These are phyloP conservation scores for Coemansia sp. DNA, from an alignment of 192 early-diverging fungal genomes.

Conservation along the genomic window DNA sequence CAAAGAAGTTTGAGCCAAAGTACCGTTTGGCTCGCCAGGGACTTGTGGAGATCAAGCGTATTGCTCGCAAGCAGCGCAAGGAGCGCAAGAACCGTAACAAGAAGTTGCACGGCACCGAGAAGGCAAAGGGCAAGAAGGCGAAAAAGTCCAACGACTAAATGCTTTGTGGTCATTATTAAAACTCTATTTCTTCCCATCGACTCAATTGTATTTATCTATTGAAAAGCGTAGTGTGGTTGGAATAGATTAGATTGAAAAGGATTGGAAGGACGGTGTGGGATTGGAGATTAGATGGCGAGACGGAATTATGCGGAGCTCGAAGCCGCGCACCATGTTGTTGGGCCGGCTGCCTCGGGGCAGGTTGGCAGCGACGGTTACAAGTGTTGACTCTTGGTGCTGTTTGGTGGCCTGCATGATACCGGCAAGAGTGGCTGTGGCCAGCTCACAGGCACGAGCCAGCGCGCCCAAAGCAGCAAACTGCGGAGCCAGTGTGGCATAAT, in stretches of 20 bases:
- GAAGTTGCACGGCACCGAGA: slow-evolving; percentile 97
- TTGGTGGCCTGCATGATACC: slow-evolving; percentile 67
- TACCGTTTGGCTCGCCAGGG: slow-evolving; percentile 84
- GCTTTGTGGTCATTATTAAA: not conserved
- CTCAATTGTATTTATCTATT: no score
- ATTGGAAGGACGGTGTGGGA: slow-evolving; percentile 9
- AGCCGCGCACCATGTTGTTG: slow-evolving; percentile 51
- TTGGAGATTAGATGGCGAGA: slow-evolving; percentile 46
- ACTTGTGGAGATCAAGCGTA: slow-evolving; percentile 61
- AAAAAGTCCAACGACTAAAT: slow-evolving; percentile 25
- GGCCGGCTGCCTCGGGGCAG: slow-evolving; percentile 28
- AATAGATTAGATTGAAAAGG: slow-evolving; percentile 12
- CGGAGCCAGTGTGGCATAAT: slow-evolving; percentile 50
- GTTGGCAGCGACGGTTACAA: slow-evolving; percentile 9
- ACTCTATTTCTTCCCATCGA: not conserved
- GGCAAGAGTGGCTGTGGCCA: slow-evolving; percentile 66
- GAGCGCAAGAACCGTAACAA: slow-evolving; percentile 98
- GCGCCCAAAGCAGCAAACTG: slow-evolving; percentile 11
- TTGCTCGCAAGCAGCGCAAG: slow-evolving; percentile 97
- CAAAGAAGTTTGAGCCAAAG: slow-evolving; percentile 99
- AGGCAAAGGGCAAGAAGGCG: slow-evolving; percentile 66
- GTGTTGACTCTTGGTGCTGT: slow-evolving; percentile 35
- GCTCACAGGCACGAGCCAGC: slow-evolving; percentile 59
- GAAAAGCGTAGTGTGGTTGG: no score
- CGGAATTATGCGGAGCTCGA: slow-evolving; percentile 73